Conservation (phyloP, 768 basidiomycete species). For the Imleria badia region DNA sequence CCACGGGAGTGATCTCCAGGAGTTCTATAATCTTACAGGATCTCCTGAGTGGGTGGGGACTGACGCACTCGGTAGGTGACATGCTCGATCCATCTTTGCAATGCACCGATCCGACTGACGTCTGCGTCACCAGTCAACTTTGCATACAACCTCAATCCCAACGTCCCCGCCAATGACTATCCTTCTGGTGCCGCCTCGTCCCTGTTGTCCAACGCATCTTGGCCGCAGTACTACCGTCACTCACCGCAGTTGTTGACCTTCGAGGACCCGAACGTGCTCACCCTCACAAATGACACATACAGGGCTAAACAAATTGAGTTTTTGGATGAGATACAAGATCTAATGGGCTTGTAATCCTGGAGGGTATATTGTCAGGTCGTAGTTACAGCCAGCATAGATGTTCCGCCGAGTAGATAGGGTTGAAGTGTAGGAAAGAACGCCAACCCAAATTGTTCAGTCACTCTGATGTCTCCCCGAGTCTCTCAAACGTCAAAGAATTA, state of each 20-base stretch:
- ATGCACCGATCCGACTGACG: neutral
- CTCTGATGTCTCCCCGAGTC: too few relatives aligned
- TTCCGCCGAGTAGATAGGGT: too few relatives aligned
- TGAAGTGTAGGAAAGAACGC: too few relatives aligned
- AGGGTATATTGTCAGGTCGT: too few relatives aligned
- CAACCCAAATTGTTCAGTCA: too few relatives aligned
- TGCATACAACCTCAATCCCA: slow-evolving; percentile 12
- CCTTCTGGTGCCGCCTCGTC: slow-evolving; percentile 9
- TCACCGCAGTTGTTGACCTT: slow-evolving; percentile 5
- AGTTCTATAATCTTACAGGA: slow-evolving; percentile 11
- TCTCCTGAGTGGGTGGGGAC: slow-evolving; percentile 12
- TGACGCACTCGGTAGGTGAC: slow-evolving; percentile 11
- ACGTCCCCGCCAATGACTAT: slow-evolving; percentile 2
- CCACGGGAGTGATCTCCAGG: slow-evolving; percentile 17
- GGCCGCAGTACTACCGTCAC: slow-evolving; percentile 3
- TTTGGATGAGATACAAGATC: slow-evolving; percentile 7
- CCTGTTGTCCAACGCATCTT: slow-evolving; percentile 1
- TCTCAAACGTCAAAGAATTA: too few relatives aligned
- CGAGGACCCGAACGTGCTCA: slow-evolving; percentile 11
- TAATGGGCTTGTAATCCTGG: slow-evolving; percentile 7
- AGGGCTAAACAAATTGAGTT: slow-evolving; percentile 1
- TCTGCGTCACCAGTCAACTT: slow-evolving; percentile 11
- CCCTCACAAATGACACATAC: slow-evolving; percentile 8
- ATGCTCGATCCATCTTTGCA: neutral
- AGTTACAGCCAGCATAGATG: too few relatives aligned